Percentiles rank a stretch among this genome's conserved stretches.
These are phyloP conservation scores for Phytomonas sp. DNA, from an alignment of 208 protist genomes.

Conservation along the genomic window DNA sequence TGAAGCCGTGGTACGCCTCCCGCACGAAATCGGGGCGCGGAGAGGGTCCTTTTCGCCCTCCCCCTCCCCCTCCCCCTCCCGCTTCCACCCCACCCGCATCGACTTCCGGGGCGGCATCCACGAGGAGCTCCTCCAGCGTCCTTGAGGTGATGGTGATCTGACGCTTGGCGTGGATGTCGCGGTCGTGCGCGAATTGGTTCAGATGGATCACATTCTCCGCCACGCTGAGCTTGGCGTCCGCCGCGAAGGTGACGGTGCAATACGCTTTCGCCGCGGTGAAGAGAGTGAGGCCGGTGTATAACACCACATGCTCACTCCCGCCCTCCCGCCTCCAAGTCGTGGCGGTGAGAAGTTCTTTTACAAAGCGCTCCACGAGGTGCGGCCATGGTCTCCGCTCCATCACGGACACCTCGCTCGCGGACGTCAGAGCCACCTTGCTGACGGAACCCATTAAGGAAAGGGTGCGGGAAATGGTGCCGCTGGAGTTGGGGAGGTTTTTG, in stretches of 20 bases:
- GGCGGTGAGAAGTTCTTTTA: conserved; percentile 19
- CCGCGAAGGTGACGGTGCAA: conserved; percentile 13
- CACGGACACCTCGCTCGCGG: background rate
- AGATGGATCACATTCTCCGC: conserved; percentile 24
- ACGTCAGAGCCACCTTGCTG: background rate
- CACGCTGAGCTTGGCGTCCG: conserved; percentile 17
- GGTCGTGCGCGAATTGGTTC: conserved; percentile 12
- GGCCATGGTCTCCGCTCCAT: background rate
- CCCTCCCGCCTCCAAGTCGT: conserved; percentile 1
- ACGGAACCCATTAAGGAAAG: background rate
- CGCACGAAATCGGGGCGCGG: conserved; percentile 10
- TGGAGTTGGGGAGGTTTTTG: background rate
- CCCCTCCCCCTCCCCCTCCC: too few species aligned
- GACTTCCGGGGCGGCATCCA: background rate
- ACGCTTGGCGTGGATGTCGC: conserved; percentile 13
- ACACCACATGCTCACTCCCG: background rate
- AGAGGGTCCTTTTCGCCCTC: background rate
- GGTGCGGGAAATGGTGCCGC: background rate
- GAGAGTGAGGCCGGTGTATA: background rate
- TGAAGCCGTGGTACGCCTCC: conserved; percentile 8
- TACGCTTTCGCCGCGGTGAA: background rate
- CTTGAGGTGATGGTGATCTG: conserved; percentile 8
- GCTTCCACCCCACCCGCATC: too few species aligned
- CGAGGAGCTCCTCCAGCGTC: conserved; percentile 4
- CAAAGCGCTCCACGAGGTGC: conserved; percentile 16